Conservation (phyloP, 2,329 filamentous ascomycete genomes). For the Anisogramma anomala region DNA sequence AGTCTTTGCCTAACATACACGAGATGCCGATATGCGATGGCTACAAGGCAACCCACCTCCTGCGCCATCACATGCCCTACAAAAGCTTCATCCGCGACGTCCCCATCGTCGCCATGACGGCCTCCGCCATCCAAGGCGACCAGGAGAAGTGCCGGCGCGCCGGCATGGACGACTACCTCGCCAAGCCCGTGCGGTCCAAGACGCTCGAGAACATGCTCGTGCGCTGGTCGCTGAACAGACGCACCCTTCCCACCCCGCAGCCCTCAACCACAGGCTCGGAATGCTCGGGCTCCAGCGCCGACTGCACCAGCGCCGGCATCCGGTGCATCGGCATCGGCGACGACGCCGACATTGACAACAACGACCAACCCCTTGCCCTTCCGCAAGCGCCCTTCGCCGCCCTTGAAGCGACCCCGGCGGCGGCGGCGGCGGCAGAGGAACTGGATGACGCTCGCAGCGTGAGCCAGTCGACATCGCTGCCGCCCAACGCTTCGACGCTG, state of each 20-base stretch:
- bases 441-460: too few species aligned
- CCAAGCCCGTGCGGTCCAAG: constrained; percentile 42
- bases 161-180: constrained; percentile 45
- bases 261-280: constrained; percentile 5
- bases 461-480: constrained; percentile 6
- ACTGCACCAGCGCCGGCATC: constrained; percentile 18
- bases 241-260: constrained; percentile 4
- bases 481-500: not conserved
- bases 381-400: too few species aligned
- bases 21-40: constrained; percentile 63
- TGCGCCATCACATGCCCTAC: constrained; percentile 58
- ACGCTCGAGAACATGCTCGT: constrained; percentile 32
- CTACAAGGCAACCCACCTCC: constrained; percentile 62
- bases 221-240: constrained; percentile 18
- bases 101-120: constrained; percentile 44
- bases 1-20: not conserved
- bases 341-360: too few species aligned
- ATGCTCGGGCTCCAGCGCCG: constrained; percentile 18
- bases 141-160: constrained; percentile 39
- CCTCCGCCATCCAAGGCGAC: constrained; percentile 44
- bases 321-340: constrained; percentile 11
- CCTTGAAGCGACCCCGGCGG: too few species aligned
- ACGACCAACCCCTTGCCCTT: too few species aligned
- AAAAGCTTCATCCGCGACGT: constrained; percentile 44
- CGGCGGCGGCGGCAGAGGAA: too few species aligned